Percentiles rank a stretch among this genome's conserved stretches.
phyloP scores from a whole-genome alignment of 2,329 filamentous ascomycete species.

The Penicillium polonicum region DNA sequence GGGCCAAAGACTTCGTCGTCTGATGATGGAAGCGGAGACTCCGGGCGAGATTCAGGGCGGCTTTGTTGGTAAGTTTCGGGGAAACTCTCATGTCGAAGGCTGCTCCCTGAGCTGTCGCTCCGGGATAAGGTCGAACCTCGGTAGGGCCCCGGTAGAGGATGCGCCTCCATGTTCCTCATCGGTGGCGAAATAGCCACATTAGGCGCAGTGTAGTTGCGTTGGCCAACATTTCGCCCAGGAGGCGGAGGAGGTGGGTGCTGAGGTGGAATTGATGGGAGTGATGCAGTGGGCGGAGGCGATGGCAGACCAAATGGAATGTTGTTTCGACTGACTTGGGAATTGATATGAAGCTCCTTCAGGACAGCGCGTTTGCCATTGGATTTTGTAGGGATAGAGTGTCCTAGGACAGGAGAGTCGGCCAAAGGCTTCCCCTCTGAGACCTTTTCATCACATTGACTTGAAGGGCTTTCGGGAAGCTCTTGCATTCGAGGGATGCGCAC shows the following conservation, averaged over 20 bases:
- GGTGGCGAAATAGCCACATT: neutral
- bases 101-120: constrained; percentile 28
- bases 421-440: constrained; percentile 13
- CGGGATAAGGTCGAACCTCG: constrained; percentile 20
- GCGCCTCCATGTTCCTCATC: constrained; percentile 11
- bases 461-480: constrained; percentile 13
- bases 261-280: constrained; percentile 25
- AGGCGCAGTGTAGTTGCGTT: constrained; percentile 23
- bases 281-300: constrained; percentile 29
- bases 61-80: constrained; percentile 16
- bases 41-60: constrained; percentile 32
- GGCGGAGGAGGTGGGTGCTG: constrained; percentile 20
- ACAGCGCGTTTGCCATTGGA: constrained; percentile 12
- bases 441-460: neutral
- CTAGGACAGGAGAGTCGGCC: constrained; percentile 25
- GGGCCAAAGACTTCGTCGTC: constrained; percentile 39
- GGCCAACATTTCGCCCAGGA: constrained; percentile 6
- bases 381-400: constrained; percentile 9
- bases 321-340: constrained; percentile 13
- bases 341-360: constrained; percentile 15
- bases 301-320: constrained; percentile 25
- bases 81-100: constrained; percentile 22
- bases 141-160: constrained; percentile 11
- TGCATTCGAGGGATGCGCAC: constrained; percentile 18
- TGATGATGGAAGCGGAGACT: constrained; percentile 41